phyloP scores from a whole-genome alignment of 2,329 filamentous ascomycete species.

The Epichloe scottii region DNA sequence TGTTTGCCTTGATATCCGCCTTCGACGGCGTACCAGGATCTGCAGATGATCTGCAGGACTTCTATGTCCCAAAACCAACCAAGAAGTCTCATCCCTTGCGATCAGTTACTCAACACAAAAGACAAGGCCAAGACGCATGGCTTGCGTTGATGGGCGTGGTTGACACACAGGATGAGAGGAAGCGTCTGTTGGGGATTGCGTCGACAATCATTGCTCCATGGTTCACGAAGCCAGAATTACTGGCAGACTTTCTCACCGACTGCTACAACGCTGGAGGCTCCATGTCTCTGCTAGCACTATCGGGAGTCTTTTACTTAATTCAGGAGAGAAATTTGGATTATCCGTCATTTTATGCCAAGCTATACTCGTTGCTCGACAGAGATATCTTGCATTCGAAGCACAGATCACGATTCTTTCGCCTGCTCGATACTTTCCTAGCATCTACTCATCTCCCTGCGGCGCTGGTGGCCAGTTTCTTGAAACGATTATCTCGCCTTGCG shows the following conservation, averaged over 20 bases:
- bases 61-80: constrained; percentile 51
- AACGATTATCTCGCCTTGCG: constrained; percentile 72
- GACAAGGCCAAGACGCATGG: constrained; percentile 77
- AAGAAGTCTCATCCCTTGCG: constrained; percentile 55
- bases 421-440: constrained; percentile 78
- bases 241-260: constrained; percentile 95
- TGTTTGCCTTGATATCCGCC: constrained; percentile 49
- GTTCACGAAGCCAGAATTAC: constrained; percentile 76
- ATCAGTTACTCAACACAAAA: constrained; percentile 60
- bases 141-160: constrained; percentile 58
- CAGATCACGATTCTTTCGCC: constrained; percentile 81
- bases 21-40: constrained; percentile 61
- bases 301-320: constrained; percentile 90
- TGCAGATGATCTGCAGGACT: constrained; percentile 53
- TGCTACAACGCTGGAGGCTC: constrained; percentile 81
- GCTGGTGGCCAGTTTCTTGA: constrained; percentile 91
- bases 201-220: constrained; percentile 72
- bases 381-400: constrained; percentile 88
- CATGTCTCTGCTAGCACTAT: constrained; percentile 75
- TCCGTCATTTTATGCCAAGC: constrained; percentile 81
- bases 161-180: constrained; percentile 62
- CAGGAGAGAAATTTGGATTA: constrained; percentile 92
- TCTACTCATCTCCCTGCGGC: constrained; percentile 88
- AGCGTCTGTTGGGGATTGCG: constrained; percentile 63
- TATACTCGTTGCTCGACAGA: constrained; percentile 83